Evolutionary conservation across 1,139 yeast species (phyloP).

Genomic region (Candida dubliniensis): DNA sequence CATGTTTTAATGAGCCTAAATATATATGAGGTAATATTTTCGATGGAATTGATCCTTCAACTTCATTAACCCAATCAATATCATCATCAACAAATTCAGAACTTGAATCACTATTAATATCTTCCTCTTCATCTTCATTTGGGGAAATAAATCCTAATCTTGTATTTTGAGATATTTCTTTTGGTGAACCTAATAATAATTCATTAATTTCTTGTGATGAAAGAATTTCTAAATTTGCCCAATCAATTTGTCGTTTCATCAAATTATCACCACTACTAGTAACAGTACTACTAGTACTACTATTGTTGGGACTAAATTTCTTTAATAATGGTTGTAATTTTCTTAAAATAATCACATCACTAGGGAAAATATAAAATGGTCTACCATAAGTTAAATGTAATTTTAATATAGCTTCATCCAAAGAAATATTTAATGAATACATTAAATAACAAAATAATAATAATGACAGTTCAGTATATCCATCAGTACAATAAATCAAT

Average conservation of each 20-base stretch:
- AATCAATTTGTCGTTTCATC: constrained; percentile 13
- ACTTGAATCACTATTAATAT: constrained; percentile 2
- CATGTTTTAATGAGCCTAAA: constrained; percentile 83
- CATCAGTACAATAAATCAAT: constrained; percentile 80
- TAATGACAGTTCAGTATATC: constrained; percentile 87
- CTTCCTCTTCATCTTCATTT: constrained; percentile 2
- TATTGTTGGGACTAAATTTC: constrained; percentile 49
- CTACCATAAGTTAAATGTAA: constrained; percentile 66
- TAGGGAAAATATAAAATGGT: constrained; percentile 80
- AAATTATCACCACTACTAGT: no score
- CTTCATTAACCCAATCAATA: constrained; percentile 42
- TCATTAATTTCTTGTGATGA: constrained; percentile 35
- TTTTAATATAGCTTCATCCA: constrained; percentile 55
- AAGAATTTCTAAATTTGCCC: constrained; percentile 30
- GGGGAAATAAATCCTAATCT: constrained; percentile 9
- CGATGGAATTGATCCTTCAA: constrained; percentile 68
- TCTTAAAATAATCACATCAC: constrained; percentile 66
- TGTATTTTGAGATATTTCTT: constrained; percentile 17
- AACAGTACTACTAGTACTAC: no score
- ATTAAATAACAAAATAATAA: constrained; percentile 69
- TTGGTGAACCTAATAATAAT: constrained; percentile 26
- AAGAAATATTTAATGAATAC: constrained; percentile 56
- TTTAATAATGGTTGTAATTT: constrained; percentile 64
- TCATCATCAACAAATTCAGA: constrained; percentile 1
- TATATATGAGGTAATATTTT: constrained; percentile 80